phyloP scores from a whole-genome alignment of 2,329 filamentous ascomycete genomes.

The Stagonosporopsis tanaceti region DNA sequence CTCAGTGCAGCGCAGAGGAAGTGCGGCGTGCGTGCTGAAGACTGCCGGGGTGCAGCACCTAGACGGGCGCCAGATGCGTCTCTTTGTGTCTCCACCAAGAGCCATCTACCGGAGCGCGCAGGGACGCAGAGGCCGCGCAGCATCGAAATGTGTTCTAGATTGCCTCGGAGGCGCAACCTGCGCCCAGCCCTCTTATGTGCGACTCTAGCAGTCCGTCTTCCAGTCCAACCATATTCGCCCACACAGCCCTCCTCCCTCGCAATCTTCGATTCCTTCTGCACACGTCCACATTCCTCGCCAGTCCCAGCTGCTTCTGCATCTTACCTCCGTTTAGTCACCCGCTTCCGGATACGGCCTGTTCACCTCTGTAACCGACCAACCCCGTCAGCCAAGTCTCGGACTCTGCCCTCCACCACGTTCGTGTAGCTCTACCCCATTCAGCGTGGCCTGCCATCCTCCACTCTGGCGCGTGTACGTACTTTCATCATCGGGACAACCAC shows the following conservation, averaged over 20 bases:
- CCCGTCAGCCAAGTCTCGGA: conserved; percentile 28
- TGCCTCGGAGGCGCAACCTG: conserved; percentile 33
- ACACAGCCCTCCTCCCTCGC: conserved; percentile 35
- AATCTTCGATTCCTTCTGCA: conserved; percentile 33
- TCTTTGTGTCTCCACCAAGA: conserved; percentile 20
- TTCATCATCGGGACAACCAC: conserved; percentile 14
- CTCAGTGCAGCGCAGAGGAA: background rate
- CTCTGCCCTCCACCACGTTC: conserved; percentile 12
- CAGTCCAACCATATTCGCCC: conserved; percentile 39
- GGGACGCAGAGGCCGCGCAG: conserved; percentile 35
- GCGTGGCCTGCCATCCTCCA: conserved; percentile 11
- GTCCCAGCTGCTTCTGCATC: conserved; percentile 27
- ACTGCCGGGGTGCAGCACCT: conserved; percentile 10
- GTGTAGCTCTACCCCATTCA: conserved; percentile 18
- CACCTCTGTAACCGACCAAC: conserved; percentile 28
- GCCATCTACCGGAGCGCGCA: conserved; percentile 19
- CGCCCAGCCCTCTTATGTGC: conserved; percentile 37
- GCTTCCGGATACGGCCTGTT: conserved; percentile 29
- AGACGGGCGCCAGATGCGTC: conserved; percentile 18
- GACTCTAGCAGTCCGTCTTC: conserved; percentile 30
- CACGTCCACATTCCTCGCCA: conserved; percentile 34
- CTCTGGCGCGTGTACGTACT: conserved; percentile 8
- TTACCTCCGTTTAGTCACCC: conserved; percentile 29
- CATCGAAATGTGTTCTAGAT: conserved; percentile 46
- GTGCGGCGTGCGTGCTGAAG: background rate